Conservation (phyloP, 2,329 filamentous ascomycete genomes). For the Trichoderma arundinaceum region DNA sequence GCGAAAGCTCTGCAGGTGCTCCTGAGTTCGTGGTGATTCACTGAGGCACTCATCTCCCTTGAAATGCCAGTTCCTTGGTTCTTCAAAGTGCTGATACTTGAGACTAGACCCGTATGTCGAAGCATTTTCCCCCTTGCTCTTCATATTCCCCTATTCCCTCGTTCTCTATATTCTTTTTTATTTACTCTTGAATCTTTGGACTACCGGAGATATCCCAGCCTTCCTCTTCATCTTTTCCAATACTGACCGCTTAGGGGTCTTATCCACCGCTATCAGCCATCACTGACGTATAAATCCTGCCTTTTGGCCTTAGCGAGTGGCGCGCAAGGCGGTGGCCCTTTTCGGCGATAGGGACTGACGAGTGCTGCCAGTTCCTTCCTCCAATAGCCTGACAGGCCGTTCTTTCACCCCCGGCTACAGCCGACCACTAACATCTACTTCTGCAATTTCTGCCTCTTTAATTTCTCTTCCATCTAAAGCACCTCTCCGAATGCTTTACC, state of each 20-base stretch:
- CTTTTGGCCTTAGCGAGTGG: slow-evolving; percentile 31
- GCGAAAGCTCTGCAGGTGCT: too few species aligned
- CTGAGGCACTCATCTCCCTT: neutral
- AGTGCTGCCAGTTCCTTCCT: slow-evolving; percentile 41
- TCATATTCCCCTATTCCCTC: neutral
- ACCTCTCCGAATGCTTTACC: slow-evolving; percentile 21
- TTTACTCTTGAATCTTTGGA: neutral
- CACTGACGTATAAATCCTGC: slow-evolving; percentile 35
- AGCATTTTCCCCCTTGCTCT: neutral
- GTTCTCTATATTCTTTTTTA: neutral
- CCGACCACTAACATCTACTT: slow-evolving; percentile 23
- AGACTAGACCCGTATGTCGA: neutral
- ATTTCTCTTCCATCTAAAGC: slow-evolving; percentile 27
- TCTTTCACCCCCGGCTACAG: slow-evolving; percentile 25
- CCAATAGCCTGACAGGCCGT: slow-evolving; percentile 28
- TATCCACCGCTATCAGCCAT: neutral
- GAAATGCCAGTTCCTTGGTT: neutral
- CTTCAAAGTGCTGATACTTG: neutral
- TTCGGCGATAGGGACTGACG: slow-evolving; percentile 35
- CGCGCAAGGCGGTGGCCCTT: slow-evolving; percentile 32
- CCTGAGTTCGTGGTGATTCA: slow-evolving; percentile 8
- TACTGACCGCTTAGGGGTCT: neutral
- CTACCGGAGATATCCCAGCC: neutral
- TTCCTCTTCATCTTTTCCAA: neutral
- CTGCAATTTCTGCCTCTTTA: slow-evolving; percentile 29